Evolutionary conservation across 192 early-diverging fungal species (phyloP).

Genomic region (Coemansia sp.): DNA sequence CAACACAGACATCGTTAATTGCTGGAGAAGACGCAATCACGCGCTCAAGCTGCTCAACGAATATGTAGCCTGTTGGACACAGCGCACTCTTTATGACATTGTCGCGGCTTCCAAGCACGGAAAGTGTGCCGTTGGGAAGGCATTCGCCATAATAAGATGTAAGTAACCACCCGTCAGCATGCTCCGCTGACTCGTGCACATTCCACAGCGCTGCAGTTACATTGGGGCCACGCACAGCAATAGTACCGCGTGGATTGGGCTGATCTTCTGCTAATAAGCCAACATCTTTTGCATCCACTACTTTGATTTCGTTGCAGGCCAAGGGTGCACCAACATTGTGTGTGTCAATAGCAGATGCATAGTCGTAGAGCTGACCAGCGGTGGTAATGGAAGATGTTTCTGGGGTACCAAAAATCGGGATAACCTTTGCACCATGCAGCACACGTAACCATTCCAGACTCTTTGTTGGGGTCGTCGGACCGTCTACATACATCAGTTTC

Average conservation of each 20-base stretch:
- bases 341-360: slow-evolving; percentile 41
- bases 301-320: slow-evolving; percentile 53
- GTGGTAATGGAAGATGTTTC: slow-evolving; percentile 24
- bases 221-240: slow-evolving; percentile 44
- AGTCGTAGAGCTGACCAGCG: slow-evolving; percentile 43
- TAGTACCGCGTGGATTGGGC: slow-evolving; percentile 42
- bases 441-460: slow-evolving; percentile 47
- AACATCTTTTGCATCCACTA: slow-evolving; percentile 15
- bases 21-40: slow-evolving; percentile 26
- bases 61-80: slow-evolving; percentile 16
- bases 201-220: slow-evolving; percentile 34
- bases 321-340: slow-evolving; percentile 54
- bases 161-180: slow-evolving; percentile 33
- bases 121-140: slow-evolving; percentile 43
- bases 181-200: not conserved
- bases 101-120: slow-evolving; percentile 27
- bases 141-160: slow-evolving; percentile 37
- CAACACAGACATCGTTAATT: slow-evolving; percentile 32
- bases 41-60: slow-evolving; percentile 33
- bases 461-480: slow-evolving; percentile 24
- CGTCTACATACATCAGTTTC: slow-evolving; percentile 42
- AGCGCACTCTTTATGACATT: slow-evolving; percentile 17
- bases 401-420: slow-evolving; percentile 36
- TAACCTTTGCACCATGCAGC: slow-evolving; percentile 41
- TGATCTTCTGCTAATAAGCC: slow-evolving; percentile 20